A percentile compares a stretch with the other conserved stretches of the same genome.
Evolutionary conservation across 164 flowering plant species (phyloP).

Genomic region (Vitis vinifera): ASM3070453v1 NC_081817.1:7534001-7534500

Average conservation of each 20-base stretch:
- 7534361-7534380: too few relatives aligned
- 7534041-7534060: constrained; percentile 99
- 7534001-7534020: constrained; percentile 85
- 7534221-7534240: background rate
- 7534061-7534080: constrained; percentile 84
- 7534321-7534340: background rate
- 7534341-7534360: too few relatives aligned
- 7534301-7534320: background rate
- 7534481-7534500: too few relatives aligned
- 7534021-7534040: constrained; percentile 83
- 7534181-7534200: background rate
- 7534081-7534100: constrained; percentile 96
- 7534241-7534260: background rate
- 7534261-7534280: background rate
- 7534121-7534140: constrained; percentile 78
- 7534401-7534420: too few relatives aligned
- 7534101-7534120: constrained; percentile 75
- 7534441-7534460: background rate
- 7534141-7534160: constrained; percentile 69
- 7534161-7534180: constrained; percentile 40
- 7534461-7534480: too few relatives aligned
- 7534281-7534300: background rate
- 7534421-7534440: background rate
- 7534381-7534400: too few relatives aligned
- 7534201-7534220: too few relatives aligned